Percentiles rank a stretch among this genome's conserved stretches.
These are phyloP conservation scores for Trichophyton mentagrophytes DNA, from an alignment of 2,329 filamentous ascomycete species.

Conservation along the genomic window DNA sequence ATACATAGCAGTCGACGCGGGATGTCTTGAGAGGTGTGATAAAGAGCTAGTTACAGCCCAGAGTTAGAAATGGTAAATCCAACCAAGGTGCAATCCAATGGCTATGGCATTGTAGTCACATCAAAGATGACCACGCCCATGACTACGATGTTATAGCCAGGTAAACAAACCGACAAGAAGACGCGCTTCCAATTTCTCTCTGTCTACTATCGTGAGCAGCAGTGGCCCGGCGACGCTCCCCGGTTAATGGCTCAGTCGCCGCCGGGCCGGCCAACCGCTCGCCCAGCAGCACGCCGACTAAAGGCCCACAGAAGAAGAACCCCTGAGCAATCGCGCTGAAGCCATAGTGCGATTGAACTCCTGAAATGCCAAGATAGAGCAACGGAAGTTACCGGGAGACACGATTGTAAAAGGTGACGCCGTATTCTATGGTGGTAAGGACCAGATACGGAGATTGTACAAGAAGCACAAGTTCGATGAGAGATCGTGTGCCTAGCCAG, in stretches of 20 bases:
- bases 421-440: neutral
- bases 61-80: neutral
- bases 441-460: neutral
- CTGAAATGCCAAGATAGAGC: neutral
- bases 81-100: neutral
- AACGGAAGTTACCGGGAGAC: neutral
- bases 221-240: neutral
- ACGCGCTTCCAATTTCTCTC: neutral
- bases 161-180: neutral
- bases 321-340: slow-evolving; percentile 17
- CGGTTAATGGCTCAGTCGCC: slow-evolving; percentile 12
- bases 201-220: neutral
- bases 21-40: neutral
- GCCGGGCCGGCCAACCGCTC: slow-evolving; percentile 15
- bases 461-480: neutral
- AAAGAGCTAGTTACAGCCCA: neutral
- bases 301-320: slow-evolving; percentile 18
- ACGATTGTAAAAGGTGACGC: neutral
- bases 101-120: neutral
- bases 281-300: slow-evolving; percentile 17
- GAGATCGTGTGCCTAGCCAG: neutral
- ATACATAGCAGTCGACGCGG: neutral
- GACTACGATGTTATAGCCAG: neutral
- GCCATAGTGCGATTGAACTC: slow-evolving; percentile 14
- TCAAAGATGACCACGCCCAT: neutral